Percentiles rank a stretch among this genome's conserved stretches.
Evolutionary conservation across 441 rosid species (phyloP).

Genomic region (Eruca vesicaria): DNA sequence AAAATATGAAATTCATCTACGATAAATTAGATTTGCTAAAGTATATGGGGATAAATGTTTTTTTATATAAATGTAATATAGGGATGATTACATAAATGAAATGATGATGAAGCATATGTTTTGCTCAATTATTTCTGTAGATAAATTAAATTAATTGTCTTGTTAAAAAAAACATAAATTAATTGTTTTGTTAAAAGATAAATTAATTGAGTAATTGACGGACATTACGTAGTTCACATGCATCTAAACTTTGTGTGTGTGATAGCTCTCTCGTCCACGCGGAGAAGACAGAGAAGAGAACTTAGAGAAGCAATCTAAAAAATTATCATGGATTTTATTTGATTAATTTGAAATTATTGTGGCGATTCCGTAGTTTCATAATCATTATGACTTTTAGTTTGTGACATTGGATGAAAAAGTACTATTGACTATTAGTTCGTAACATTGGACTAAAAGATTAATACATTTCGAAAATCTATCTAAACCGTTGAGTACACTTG

Average conservation of each 20-base stretch:
- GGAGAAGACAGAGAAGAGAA: constrained; percentile 17
- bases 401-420: neutral
- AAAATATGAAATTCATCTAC: neutral
- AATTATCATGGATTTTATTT: neutral
- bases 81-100: neutral
- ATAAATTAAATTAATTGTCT: constrained; percentile 1
- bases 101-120: constrained; percentile 7
- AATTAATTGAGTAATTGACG: constrained; percentile 34
- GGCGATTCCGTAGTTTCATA: constrained; percentile 13
- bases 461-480: neutral
- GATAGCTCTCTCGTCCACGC: constrained; percentile 24
- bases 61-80: neutral
- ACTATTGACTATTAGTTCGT: neutral
- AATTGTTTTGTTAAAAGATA: neutral
- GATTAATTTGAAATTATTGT: neutral
- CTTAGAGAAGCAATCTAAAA: neutral
- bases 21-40: neutral
- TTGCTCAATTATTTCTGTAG: constrained; percentile 10
- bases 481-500: neutral
- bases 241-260: constrained; percentile 12
- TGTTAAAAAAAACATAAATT: neutral
- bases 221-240: constrained; percentile 43
- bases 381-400: neutral
- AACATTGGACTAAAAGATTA: neutral
- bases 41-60: neutral